Base-by-base conservation (phyloP, 2,329 filamentous ascomycete genomes). In the Acephala macrosclerotiorum region DNA sequence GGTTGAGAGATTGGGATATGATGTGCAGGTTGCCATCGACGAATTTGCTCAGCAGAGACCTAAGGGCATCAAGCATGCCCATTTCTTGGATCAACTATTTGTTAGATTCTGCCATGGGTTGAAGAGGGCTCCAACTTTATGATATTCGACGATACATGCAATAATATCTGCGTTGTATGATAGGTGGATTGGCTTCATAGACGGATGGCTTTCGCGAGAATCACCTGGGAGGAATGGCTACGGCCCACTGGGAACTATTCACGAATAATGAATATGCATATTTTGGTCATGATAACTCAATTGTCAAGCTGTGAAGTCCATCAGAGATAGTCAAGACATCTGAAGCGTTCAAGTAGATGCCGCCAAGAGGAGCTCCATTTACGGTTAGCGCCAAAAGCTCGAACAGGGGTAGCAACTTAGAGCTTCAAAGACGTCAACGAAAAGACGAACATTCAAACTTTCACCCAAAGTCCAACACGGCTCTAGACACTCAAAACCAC, bases 41-140 rank as follows among this genome's bases (percentile, higher is more conserved):
- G 85, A 89, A 66, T 98, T 98, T 79, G 88, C 88, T 20, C 79
- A 80, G 70, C 87, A 87, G 63, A 83, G 94, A 61, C 88, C 92
- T 3, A 92, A 93, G 18, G 95, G 95, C 0, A 97, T 98, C 73
- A 89, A 91, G 61, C 95, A 98, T 77, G 89, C 88, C 20, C 93
- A 97, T 78, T 98, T 98, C 73, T 83, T 95, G 67, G 93, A 97
- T 75, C 88, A 90, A 67, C 79, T 98, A 40, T 93, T 90, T 78
- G 89, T 96, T 68, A 85, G 93, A 68, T 97, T 97, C 77, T 87
- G 74, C 61, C 69, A 71, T 51, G 75, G 75, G n/a, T 58, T 77
- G 16, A 75, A 75, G 64, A 70, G 71, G 49, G 70, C 72, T 16
- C 72, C 73, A 33, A 74, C 73, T 18, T 64, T 75, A 33, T 75